These are phyloP conservation scores for Omphalotus guepiniiformis DNA, from an alignment of 768 basidiomycete species.

Conservation along the genomic window DNA sequence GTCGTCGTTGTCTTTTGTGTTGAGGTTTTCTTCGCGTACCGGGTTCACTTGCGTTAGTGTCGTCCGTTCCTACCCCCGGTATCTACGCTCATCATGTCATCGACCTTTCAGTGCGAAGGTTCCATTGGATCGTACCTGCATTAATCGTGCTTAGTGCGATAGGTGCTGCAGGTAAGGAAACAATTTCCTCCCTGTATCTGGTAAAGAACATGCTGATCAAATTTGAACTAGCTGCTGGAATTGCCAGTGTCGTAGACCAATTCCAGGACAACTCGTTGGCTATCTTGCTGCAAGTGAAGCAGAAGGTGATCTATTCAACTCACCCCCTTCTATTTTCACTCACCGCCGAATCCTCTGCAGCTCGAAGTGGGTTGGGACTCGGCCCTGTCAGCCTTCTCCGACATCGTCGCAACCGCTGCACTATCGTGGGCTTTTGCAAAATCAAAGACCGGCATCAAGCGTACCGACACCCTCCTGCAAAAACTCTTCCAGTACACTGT, in stretches of 20 bases:
- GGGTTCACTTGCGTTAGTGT: not conserved
- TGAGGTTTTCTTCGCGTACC: not conserved
- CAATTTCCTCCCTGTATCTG: too few relatives aligned
- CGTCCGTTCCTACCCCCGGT: too few relatives aligned
- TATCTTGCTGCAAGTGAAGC: too few relatives aligned
- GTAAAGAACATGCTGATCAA: too few relatives aligned
- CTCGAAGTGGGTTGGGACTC: not conserved
- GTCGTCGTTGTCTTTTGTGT: not conserved
- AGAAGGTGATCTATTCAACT: not conserved
- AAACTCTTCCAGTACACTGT: constrained; percentile 1
- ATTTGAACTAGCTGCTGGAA: not conserved
- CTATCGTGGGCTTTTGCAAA: not conserved
- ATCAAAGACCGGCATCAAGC: not conserved
- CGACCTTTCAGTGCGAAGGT: not conserved
- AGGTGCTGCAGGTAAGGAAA: too few relatives aligned
- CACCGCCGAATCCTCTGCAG: too few relatives aligned
- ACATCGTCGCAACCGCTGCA: not conserved
- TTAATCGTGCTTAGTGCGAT: not conserved
- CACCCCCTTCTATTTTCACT: not conserved
- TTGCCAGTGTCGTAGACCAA: too few relatives aligned
- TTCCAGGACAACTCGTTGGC: too few relatives aligned
- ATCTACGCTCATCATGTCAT: not conserved
- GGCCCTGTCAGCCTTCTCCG: not conserved
- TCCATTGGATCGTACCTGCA: not conserved
- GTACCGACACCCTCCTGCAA: not conserved